Conservation (phyloP, 305 asterid species). For the Fraxinus albicans region DNA sequence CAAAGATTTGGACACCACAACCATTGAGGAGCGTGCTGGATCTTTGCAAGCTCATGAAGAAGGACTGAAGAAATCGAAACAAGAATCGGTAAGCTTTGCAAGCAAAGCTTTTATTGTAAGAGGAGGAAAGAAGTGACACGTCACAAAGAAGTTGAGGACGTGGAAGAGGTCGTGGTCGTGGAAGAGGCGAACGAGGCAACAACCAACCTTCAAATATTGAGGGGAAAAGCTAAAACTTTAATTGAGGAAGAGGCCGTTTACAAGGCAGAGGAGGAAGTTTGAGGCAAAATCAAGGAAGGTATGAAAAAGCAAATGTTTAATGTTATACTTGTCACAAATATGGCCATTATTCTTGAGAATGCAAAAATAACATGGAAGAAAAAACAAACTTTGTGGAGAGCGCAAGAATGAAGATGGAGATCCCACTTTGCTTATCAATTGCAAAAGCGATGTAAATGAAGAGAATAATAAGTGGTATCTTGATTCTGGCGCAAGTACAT, state of each 20-base stretch:
- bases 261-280: not conserved
- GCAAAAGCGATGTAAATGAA: not conserved
- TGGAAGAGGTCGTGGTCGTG: not conserved
- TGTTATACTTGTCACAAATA: too few relatives aligned
- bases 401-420: too few relatives aligned
- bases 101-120: not conserved
- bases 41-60: constrained; percentile 7
- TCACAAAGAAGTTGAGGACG: not conserved
- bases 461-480: not conserved
- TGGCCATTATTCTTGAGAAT: too few relatives aligned
- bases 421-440: too few relatives aligned
- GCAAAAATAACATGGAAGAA: too few relatives aligned
- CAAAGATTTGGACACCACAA: constrained; percentile 16
- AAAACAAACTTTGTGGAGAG: too few relatives aligned
- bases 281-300: too few relatives aligned
- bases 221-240: not conserved
- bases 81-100: not conserved
- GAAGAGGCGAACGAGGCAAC: not conserved
- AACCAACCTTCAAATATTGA: not conserved
- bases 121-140: not conserved
- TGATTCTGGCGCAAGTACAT: not conserved
- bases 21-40: not conserved
- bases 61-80: not conserved
- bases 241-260: not conserved
- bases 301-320: too few relatives aligned